Evolutionary conservation across 2,329 filamentous ascomycete species (phyloP).

Genomic region (Arachnomyces sp.): DNA sequence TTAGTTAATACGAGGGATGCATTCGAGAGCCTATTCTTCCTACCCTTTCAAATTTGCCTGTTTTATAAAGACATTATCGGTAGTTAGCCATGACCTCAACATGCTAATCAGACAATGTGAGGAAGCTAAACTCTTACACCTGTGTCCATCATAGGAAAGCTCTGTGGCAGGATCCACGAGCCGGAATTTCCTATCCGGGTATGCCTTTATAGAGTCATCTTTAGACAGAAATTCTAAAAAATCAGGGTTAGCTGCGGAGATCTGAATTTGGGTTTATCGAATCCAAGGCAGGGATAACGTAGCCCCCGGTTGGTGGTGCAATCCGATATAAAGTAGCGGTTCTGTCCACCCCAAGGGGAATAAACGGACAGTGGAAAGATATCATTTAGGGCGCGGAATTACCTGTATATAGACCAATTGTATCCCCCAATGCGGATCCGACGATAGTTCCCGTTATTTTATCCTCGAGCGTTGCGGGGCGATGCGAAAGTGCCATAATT

Average conservation of each 20-base stretch:
- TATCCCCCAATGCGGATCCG: conserved; percentile 47
- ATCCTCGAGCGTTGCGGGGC: conserved; percentile 20
- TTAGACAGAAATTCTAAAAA: conserved; percentile 15
- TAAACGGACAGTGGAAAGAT: no score
- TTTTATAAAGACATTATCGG: background rate
- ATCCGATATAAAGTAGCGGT: no score
- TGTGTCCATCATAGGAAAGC: conserved; percentile 13
- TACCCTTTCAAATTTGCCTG: conserved; percentile 3
- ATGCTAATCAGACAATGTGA: no score
- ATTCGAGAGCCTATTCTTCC: no score
- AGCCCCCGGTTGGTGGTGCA: no score
- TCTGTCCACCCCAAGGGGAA: no score
- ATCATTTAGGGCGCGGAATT: no score
- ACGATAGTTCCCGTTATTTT: conserved; percentile 40
- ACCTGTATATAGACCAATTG: conserved; percentile 46
- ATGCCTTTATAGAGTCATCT: conserved; percentile 8
- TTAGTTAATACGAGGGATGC: background rate
- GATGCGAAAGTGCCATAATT: no score
- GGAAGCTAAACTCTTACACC: conserved; percentile 8
- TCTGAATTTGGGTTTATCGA: background rate
- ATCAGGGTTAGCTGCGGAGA: no score
- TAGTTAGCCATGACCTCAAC: no score
- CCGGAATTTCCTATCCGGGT: conserved; percentile 12
- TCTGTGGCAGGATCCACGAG: conserved; percentile 12
- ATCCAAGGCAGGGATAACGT: no score